Percentiles rank a stretch among this genome's conserved stretches.
These are phyloP conservation scores for Mortierella alpina DNA, from an alignment of 192 early-diverging fungal species.

Conservation along the genomic window DNA sequence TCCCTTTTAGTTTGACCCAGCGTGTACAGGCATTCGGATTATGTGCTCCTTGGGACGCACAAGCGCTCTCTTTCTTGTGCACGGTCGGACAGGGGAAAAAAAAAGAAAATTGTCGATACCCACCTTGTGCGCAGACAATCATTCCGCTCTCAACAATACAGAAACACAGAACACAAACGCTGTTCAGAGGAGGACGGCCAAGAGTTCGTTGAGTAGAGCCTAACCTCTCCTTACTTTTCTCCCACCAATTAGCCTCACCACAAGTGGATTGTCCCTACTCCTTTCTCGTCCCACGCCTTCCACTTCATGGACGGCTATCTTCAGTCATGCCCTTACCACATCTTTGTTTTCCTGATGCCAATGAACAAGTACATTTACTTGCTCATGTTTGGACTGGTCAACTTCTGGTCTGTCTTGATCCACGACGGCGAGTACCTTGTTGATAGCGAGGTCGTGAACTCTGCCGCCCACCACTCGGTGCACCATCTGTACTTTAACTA, in stretches of 20 bases:
- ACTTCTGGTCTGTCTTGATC: conserved; percentile 97
- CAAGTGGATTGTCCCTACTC: conserved; percentile 86
- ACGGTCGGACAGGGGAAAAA: too few relatives aligned
- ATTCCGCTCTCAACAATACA: too few relatives aligned
- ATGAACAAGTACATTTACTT: conserved; percentile 95
- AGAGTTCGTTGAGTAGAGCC: background rate
- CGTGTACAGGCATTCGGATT: too few relatives aligned
- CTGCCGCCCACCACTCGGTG: conserved; percentile 95
- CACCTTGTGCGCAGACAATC: too few relatives aligned
- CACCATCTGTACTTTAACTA: conserved; percentile 99
- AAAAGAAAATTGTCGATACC: too few relatives aligned
- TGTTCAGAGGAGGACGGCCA: background rate
- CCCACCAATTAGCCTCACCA: conserved; percentile 57
- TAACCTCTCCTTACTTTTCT: background rate
- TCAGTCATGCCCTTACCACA: conserved; percentile 96
- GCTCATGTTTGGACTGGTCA: conserved; percentile 85
- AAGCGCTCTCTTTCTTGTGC: background rate
- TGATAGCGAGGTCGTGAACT: conserved; percentile 78
- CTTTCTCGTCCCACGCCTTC: conserved; percentile 96
- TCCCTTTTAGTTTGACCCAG: background rate
- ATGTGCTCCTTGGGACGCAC: background rate
- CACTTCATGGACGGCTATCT: conserved; percentile 94
- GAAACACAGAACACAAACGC: too few relatives aligned
- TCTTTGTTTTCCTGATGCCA: conserved; percentile 91
- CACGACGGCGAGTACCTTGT: conserved; percentile 92